Conservation (phyloP, 1,284 basidiomycete genomes). For the Melampsora occidentalis region DNA sequence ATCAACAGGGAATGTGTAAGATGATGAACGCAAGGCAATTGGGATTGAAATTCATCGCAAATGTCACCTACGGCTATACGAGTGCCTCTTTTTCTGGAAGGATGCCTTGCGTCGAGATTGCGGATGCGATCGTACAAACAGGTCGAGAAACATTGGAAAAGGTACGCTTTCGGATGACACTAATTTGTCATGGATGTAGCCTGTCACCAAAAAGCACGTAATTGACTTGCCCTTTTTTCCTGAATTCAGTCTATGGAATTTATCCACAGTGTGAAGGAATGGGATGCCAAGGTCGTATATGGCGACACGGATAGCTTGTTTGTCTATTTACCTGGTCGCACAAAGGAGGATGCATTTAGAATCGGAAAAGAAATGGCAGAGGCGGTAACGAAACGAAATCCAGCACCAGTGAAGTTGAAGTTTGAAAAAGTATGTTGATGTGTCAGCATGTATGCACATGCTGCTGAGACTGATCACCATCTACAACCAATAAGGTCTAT, state of each 20-base stretch:
- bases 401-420: conserved; percentile 87
- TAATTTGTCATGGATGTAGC: neutral
- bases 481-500: conserved; percentile 66
- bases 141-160: conserved; percentile 93
- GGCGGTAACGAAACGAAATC: conserved; percentile 78
- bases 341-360: conserved; percentile 86
- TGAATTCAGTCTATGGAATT: conserved; percentile 69
- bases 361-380: conserved; percentile 91
- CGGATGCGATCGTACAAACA: conserved; percentile 94
- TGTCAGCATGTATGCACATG: neutral
- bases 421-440: conserved; percentile 77
- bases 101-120: conserved; percentile 98
- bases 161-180: conserved; percentile 56
- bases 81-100: conserved; percentile 87
- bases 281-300: conserved; percentile 90
- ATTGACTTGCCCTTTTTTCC: conserved; percentile 1
- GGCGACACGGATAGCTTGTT: conserved; percentile 98
- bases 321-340: conserved; percentile 79
- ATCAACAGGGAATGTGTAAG: conserved; percentile 64
- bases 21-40: conserved; percentile 83
- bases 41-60: conserved; percentile 76
- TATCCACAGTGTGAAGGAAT: conserved; percentile 73
- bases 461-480: neutral
- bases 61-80: conserved; percentile 94
- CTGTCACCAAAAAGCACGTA: conserved; percentile 11